A percentile compares a stretch with the other conserved stretches of the same genome.
Conservation (phyloP, 306 rosid genomes). For the Cicer bijugum region DNA sequence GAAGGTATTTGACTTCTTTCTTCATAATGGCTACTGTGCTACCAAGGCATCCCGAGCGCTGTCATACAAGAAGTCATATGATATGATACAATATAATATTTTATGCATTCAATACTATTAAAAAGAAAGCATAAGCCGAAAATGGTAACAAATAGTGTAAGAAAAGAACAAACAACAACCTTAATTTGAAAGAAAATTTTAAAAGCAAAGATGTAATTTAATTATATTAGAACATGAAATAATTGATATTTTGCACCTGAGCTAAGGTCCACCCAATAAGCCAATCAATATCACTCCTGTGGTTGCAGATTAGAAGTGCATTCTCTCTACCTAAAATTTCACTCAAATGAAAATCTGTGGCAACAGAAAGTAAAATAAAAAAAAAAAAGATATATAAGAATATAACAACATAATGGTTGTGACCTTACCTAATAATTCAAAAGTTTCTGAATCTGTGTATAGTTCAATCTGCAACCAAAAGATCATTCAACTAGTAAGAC, state of each 20-base stretch:
- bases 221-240: background rate
- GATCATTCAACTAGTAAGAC: conserved; percentile 44
- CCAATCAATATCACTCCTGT: conserved; percentile 95
- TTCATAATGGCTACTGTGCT: conserved; percentile 77
- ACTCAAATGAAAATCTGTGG: conserved; percentile 23
- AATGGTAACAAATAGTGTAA: background rate
- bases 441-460: conserved; percentile 67
- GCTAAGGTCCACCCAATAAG: conserved; percentile 90
- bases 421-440: conserved; percentile 64
- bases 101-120: conserved; percentile 1
- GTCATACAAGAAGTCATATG: conserved; percentile 41
- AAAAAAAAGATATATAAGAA: background rate
- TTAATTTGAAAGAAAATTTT: background rate
- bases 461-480: conserved; percentile 70
- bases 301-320: conserved; percentile 85
- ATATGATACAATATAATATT: background rate
- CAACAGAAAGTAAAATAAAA: background rate
- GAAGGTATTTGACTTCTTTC: conserved; percentile 72
- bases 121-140: background rate
- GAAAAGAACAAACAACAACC: background rate
- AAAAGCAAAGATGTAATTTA: conserved; percentile 4
- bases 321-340: conserved; percentile 74
- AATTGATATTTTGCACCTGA: conserved; percentile 59
- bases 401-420: conserved; percentile 18
- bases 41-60: conserved; percentile 92